Evolutionary conservation across 345 rosid species (phyloP), one percentile per base, ranked within the genome.

Genomic region (Arabis alpina): DNA sequence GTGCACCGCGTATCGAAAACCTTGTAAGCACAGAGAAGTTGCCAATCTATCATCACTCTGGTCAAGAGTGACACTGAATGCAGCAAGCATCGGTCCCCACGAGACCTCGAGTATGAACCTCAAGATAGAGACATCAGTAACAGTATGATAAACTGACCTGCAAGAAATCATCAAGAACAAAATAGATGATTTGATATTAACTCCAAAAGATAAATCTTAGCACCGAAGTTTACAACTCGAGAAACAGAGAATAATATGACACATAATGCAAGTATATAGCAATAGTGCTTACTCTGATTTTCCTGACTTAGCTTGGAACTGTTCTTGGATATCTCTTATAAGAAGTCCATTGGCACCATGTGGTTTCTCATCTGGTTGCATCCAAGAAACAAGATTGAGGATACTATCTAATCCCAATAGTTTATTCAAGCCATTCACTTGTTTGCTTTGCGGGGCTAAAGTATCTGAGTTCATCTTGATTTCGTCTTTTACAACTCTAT

Each of bases 81-180:
- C 96, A 68, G 99, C 99, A 76, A 94, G 86, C 93, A 89, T 88
- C 9, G 98, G 98, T 67, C 89, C 99, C 98, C 99, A 94, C 53
- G 95, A 88, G 78, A 87, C 96, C 73, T 94, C 99, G 47, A 91
- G 87, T 89, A 94, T 94, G 79, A 89, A 94, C 70, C 99, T 87
- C 84, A 94, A 74, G 73, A 94, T 94, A 30, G 87, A 81, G 54
- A 84, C 81, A 81, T 91, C 96, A 15, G 91, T 84, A 45, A 94
- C 87, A 43, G 73, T 74, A 71, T 91, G 96, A 81, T 88, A 94
- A 10, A 76, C 79, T 71, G 88, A 82, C 84, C 99, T 91, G 86
- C 79, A 56, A 50, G 23, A 19, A 19, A 19, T 19, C 23, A 28
- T 64, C 49, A 75, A 14, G 23, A 74, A 27, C 51, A 61, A 0